Percentiles rank a stretch among this genome's conserved stretches.
Conservation (phyloP, 441 rosid species). For the Brassica balearica region DNA sequence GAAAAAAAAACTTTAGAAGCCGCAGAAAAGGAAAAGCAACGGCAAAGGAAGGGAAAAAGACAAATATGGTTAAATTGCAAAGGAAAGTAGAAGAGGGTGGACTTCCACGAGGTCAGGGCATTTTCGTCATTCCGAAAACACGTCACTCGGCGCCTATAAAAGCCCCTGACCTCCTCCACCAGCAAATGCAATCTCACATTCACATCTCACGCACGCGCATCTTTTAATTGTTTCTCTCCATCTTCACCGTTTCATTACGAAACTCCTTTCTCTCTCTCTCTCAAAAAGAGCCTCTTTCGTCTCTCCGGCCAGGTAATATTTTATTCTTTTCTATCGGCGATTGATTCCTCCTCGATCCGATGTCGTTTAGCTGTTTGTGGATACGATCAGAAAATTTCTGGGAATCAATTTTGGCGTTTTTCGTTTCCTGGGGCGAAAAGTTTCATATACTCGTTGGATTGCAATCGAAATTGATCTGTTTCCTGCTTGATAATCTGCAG, state of each 20-base stretch:
- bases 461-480: slow-evolving; percentile 39
- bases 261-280: slow-evolving; percentile 37
- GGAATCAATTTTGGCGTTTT: slow-evolving; percentile 18
- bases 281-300: slow-evolving; percentile 9
- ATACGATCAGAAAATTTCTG: slow-evolving; percentile 29
- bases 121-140: slow-evolving; percentile 22
- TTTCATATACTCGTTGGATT: not conserved
- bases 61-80: slow-evolving; percentile 36
- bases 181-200: slow-evolving; percentile 11
- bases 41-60: slow-evolving; percentile 32
- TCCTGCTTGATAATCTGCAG: not conserved
- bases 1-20: slow-evolving; percentile 6
- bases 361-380: slow-evolving; percentile 25
- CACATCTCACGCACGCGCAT: slow-evolving; percentile 45
- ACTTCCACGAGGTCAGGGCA: slow-evolving; percentile 37
- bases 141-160: slow-evolving; percentile 34
- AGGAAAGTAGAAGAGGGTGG: slow-evolving; percentile 40
- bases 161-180: not conserved
- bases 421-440: not conserved
- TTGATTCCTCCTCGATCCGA: slow-evolving; percentile 31
- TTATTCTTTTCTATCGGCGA: not conserved
- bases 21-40: slow-evolving; percentile 39
- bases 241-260: slow-evolving; percentile 47
- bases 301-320: slow-evolving; percentile 36
- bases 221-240: slow-evolving; percentile 9